Base-by-base conservation (phyloP, 352 stramenopile species). In the Globisporangium echinulatum region DNA sequence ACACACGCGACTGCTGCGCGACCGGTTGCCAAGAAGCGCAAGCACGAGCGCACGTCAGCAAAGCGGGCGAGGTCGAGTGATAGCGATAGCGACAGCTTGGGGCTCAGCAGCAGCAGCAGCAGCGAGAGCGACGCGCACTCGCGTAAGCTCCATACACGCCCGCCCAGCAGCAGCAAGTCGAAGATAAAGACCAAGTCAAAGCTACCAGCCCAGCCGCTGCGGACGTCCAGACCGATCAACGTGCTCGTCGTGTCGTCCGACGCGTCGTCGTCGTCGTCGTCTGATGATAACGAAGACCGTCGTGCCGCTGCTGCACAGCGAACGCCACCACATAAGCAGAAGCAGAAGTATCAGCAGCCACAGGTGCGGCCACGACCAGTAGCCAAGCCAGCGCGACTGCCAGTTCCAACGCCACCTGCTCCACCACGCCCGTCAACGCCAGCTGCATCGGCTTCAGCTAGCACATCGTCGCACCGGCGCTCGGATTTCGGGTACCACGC, bases 401-500 rank as follows among this genome's bases (percentile, higher is more conserved):
- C 25, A 48, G 13, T 48, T 13, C 11, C 14, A 11, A 13, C 8
- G n/a, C 42, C 7, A 14, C 42, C 42, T 14, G 14, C 42, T 46
- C 8, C 42, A 46, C 42, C 42, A 46, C 7, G 46, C 25, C 40
- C 11, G 40, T 9, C 43, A 17, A 15, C 43, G 43, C 43, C 43
- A 13, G n/a, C 43, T n/a, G 43, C 43, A 48, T 48, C 43, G 43
- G 11, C 11, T n/a, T 48, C 43, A 48, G n/a, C 43, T 4, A 4
- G 10, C 2, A 2, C 46, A 13, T 6, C 15, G 25, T 8, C 17
- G 17, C 46, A 33, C 10, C 46, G 46, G 14, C 55, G 50, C 38
- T 49, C 58, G 15, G 59, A 65, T 46, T 46, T 51, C 2, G 48
- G 36, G 5, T 56, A 40, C 37, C 33, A 47, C 25, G 33, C 40